These are phyloP conservation scores for Daldinia concentrica DNA, from an alignment of 495 filamentous ascomycete species.

Conservation along the genomic window DNA sequence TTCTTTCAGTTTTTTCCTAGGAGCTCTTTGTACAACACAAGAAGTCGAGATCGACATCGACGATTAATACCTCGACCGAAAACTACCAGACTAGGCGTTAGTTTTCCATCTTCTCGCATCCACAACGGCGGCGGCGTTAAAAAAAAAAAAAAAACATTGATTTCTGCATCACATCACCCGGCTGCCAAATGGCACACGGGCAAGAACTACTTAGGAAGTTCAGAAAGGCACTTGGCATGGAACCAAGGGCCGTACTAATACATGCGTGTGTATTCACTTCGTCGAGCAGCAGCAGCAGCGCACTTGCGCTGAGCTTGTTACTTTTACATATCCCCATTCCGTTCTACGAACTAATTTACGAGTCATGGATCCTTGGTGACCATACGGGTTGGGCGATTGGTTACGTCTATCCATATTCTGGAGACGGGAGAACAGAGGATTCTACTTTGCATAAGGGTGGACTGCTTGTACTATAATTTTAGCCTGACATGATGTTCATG, in stretches of 20 bases:
- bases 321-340: background rate
- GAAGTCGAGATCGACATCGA: background rate
- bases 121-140: background rate
- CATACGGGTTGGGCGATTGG: background rate
- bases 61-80: background rate
- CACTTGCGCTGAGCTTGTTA: background rate
- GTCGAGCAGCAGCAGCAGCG: background rate
- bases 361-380: background rate
- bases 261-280: background rate
- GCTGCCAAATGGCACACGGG: too few species aligned
- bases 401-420: background rate
- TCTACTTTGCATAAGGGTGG: background rate
- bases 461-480: background rate
- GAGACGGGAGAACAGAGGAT: background rate
- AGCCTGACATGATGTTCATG: background rate
- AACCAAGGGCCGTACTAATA: background rate
- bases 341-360: background rate
- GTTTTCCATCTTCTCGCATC: background rate
- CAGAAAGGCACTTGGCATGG: background rate
- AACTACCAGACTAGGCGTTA: background rate
- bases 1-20: background rate
- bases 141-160: background rate
- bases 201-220: too few species aligned
- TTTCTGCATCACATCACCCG: background rate
- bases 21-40: background rate